These are phyloP conservation scores for Podospora sp. DNA, from an alignment of 495 filamentous ascomycete genomes.

Conservation along the genomic window DNA sequence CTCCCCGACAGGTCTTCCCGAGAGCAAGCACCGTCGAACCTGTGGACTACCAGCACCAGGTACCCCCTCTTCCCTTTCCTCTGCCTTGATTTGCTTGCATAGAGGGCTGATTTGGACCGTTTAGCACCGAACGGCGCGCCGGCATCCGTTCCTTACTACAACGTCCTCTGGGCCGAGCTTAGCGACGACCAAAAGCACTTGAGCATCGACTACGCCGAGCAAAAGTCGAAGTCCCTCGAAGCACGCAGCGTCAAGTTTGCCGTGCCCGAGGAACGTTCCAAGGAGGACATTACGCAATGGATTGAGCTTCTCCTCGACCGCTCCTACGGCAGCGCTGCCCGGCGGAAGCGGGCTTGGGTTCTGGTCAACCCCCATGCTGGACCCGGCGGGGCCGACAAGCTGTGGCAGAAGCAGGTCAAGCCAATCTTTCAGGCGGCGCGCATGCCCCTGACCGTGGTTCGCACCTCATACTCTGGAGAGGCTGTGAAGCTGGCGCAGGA, in stretches of 20 bases:
- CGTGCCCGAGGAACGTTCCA: constrained; percentile 15
- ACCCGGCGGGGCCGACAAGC: constrained; percentile 71
- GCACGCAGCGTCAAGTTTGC: constrained; percentile 31
- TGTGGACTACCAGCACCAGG: constrained; percentile 25
- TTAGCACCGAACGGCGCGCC: constrained; percentile 26
- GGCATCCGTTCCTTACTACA: constrained; percentile 68
- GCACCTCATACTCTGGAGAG: constrained; percentile 72
- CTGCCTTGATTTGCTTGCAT: neutral
- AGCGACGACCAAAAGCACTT: constrained; percentile 59
- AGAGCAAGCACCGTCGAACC: constrained; percentile 26
- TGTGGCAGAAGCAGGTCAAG: constrained; percentile 74
- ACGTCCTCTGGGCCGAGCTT: constrained; percentile 79
- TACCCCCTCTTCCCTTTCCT: constrained; percentile 16
- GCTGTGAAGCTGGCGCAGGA: constrained; percentile 76
- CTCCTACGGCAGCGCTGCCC: constrained; percentile 69
- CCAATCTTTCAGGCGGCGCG: constrained; percentile 82
- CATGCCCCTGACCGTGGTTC: constrained; percentile 75
- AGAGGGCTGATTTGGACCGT: neutral
- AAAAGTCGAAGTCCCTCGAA: constrained; percentile 28
- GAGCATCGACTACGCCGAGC: constrained; percentile 71
- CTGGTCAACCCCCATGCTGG: constrained; percentile 91
- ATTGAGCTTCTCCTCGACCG: constrained; percentile 62
- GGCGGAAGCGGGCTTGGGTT: constrained; percentile 77
- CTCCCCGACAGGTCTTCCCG: constrained; percentile 21
- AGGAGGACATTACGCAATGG: constrained; percentile 58